A percentile compares a stretch with the other conserved stretches of the same genome.
phyloP scores from a whole-genome alignment of 2,329 filamentous ascomycete genomes.

The Neofusicoccum umdonicola region DNA sequence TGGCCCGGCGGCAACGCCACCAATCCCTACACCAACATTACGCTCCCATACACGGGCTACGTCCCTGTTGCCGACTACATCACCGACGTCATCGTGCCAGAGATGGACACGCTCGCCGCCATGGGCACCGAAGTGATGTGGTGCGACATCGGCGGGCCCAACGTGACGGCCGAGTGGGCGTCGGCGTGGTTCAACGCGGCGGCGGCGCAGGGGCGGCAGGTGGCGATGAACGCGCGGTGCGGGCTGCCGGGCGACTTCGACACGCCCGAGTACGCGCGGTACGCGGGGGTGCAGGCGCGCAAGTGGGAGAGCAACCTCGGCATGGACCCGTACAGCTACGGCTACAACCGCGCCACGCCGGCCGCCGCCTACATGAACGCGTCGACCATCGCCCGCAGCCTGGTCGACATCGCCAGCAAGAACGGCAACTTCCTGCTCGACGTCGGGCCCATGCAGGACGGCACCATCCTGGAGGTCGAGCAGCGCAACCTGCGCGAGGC shows the following conservation, averaged over 20 bases:
- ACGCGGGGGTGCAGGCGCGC: slow-evolving; percentile 48
- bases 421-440: slow-evolving; percentile 59
- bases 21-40: slow-evolving; percentile 45
- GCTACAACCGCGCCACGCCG: slow-evolving; percentile 58
- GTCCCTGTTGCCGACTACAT: slow-evolving; percentile 43
- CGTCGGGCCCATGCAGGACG: slow-evolving; percentile 55
- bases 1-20: slow-evolving; percentile 44
- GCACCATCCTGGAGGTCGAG: slow-evolving; percentile 52
- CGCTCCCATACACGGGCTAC: slow-evolving; percentile 44
- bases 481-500: slow-evolving; percentile 50
- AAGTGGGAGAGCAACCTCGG: slow-evolving; percentile 62
- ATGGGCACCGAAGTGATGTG: slow-evolving; percentile 47
- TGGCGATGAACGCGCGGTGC: slow-evolving; percentile 58
- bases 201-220: slow-evolving; percentile 44
- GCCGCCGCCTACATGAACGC: slow-evolving; percentile 53
- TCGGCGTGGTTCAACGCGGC: slow-evolving; percentile 43
- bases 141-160: slow-evolving; percentile 48
- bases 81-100: slow-evolving; percentile 41
- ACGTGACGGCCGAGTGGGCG: slow-evolving; percentile 43
- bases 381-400: slow-evolving; percentile 44
- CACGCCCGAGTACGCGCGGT: slow-evolving; percentile 58
- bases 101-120: slow-evolving; percentile 45
- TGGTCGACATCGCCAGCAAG: slow-evolving; percentile 55
- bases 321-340: slow-evolving; percentile 60
- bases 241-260: slow-evolving; percentile 59